Evolutionary conservation across 192 early-diverging fungal species (phyloP).

Genomic region (Entomortierella beljakovae): DNA sequence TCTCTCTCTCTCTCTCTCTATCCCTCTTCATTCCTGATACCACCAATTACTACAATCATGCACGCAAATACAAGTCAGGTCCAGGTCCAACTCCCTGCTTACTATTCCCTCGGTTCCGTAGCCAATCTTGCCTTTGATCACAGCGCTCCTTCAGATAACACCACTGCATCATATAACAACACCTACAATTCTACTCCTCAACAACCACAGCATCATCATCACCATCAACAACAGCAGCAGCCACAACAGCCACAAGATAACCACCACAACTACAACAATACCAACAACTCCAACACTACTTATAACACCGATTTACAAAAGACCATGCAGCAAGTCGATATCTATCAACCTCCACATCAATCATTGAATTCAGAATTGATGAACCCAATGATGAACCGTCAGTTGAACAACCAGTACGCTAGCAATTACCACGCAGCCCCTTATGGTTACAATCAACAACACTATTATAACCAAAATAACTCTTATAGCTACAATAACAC

Average conservation of each 20-base stretch:
- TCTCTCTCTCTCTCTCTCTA: background rate
- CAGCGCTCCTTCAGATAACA: conserved; percentile 12
- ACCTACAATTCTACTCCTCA: background rate
- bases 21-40: background rate
- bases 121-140: conserved; percentile 21
- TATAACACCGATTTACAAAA: conserved; percentile 30
- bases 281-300: background rate
- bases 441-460: conserved; percentile 16
- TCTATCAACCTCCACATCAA: conserved; percentile 42
- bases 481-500: conserved; percentile 14
- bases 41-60: conserved; percentile 7
- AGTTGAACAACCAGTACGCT: conserved; percentile 33
- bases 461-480: background rate
- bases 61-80: conserved; percentile 49
- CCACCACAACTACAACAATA: conserved; percentile 11
- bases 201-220: conserved; percentile 7
- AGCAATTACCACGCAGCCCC: conserved; percentile 23
- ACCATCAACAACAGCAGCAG: background rate
- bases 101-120: conserved; percentile 44
- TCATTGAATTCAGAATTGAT: conserved; percentile 19
- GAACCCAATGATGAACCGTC: conserved; percentile 40
- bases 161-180: conserved; percentile 21
- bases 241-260: too few species aligned
- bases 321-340: conserved; percentile 41
- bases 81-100: conserved; percentile 41